Conservation (phyloP, 257 asterid species). For the Fraxinus anomala region DNA sequence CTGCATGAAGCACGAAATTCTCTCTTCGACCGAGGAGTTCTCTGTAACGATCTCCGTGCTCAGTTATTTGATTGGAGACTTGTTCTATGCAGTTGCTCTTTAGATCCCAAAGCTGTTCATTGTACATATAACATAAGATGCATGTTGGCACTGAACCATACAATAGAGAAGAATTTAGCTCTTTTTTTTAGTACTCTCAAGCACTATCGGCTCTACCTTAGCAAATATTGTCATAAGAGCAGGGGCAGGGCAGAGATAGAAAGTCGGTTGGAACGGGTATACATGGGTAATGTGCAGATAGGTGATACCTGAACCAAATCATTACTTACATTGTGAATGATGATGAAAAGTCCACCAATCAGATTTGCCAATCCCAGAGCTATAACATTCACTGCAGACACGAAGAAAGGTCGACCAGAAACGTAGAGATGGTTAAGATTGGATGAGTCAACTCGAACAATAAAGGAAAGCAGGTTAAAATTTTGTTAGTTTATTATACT, state of each 20-base stretch:
- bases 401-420: not conserved
- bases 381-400: not conserved
- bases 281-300: not conserved
- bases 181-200: not conserved
- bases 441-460: no score
- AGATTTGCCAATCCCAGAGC: conserved; percentile 67
- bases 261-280: not conserved
- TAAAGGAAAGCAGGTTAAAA: no score
- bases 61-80: conserved; percentile 35
- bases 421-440: conserved; percentile 17
- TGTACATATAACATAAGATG: not conserved
- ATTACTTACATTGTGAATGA: conserved; percentile 68
- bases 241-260: not conserved
- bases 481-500: no score
- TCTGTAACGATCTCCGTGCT: conserved; percentile 56
- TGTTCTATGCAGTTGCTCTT: conserved; percentile 41
- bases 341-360: conserved; percentile 24
- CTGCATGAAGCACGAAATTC: conserved; percentile 61
- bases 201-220: not conserved
- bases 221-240: not conserved
- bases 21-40: conserved; percentile 66
- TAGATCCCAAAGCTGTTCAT: conserved; percentile 57
- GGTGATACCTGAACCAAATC: not conserved
- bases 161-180: not conserved
- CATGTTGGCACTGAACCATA: no score